These are phyloP conservation scores for Madurella fahalii DNA, from an alignment of 2,329 filamentous ascomycete species.

Conservation along the genomic window DNA sequence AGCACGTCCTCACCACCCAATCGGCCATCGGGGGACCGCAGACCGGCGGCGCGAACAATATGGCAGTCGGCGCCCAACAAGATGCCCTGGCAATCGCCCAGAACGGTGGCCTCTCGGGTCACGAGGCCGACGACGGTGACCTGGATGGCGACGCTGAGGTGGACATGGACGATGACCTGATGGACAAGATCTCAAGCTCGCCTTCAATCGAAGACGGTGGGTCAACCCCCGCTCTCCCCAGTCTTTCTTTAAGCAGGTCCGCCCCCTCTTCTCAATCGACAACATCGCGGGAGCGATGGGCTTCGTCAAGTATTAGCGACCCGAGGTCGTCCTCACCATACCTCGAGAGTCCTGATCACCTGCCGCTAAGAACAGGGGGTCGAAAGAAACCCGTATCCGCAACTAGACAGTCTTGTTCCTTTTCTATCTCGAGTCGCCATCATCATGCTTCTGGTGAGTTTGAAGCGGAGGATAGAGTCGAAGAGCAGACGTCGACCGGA, in stretches of 20 bases:
- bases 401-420: constrained; percentile 17
- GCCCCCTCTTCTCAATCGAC: constrained; percentile 38
- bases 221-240: constrained; percentile 50
- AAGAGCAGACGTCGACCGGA: constrained; percentile 12
- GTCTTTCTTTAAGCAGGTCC: constrained; percentile 42
- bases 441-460: constrained; percentile 52
- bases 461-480: constrained; percentile 25
- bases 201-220: constrained; percentile 99
- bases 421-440: constrained; percentile 23
- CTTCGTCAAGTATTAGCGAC: constrained; percentile 33
- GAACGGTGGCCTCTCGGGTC: constrained; percentile 51
- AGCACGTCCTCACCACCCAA: constrained; percentile 36
- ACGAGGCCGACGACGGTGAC: constrained; percentile 56
- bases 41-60: constrained; percentile 26
- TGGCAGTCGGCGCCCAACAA: constrained; percentile 41
- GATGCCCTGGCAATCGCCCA: constrained; percentile 58
- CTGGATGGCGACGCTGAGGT: constrained; percentile 66
- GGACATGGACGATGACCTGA: constrained; percentile 83
- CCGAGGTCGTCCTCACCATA: constrained; percentile 42
- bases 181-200: constrained; percentile 98
- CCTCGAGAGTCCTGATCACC: constrained; percentile 35
- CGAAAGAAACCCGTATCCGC: constrained; percentile 33
- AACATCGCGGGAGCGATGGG: constrained; percentile 29
- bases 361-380: constrained; percentile 28
- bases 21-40: constrained; percentile 32